Conservation (phyloP, 1,284 basidiomycete species). For the Farysia itapuensis region DNA sequence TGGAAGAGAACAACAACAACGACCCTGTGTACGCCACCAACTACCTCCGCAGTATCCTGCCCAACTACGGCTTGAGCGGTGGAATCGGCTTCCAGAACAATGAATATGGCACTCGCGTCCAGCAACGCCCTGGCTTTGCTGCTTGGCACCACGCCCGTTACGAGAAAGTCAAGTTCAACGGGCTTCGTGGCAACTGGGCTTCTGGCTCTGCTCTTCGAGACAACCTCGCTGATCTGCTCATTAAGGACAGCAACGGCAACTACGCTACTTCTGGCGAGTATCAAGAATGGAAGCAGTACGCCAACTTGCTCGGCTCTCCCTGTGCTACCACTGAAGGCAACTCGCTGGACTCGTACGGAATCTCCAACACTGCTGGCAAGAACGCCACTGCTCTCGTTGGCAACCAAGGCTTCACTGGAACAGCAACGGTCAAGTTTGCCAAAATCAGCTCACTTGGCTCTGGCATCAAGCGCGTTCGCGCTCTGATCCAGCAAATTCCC, state of each 20-base stretch:
- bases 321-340: conserved; percentile 1
- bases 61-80: conserved; percentile 1
- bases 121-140: conserved; percentile 4
- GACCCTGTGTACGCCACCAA: conserved; percentile 2
- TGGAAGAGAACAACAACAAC: conserved; percentile 5
- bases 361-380: background rate
- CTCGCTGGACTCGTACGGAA: conserved; percentile 3
- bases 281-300: conserved; percentile 1
- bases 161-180: conserved; percentile 6
- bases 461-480: background rate
- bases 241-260: conserved; percentile 2
- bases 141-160: conserved; percentile 7
- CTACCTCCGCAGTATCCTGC: background rate
- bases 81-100: conserved; percentile 13
- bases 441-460: background rate
- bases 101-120: conserved; percentile 5
- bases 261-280: conserved; percentile 4
- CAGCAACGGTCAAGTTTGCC: background rate
- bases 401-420: conserved; percentile 2
- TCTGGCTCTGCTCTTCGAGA: conserved; percentile 1
- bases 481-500: background rate
- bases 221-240: conserved; percentile 4
- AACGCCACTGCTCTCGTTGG: conserved; percentile 4
- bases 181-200: conserved; percentile 8
- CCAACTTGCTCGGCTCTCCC: background rate